These are phyloP conservation scores for Sporobolomyces pararoseus DNA, from an alignment of 768 basidiomycete genomes.

Conservation along the genomic window DNA sequence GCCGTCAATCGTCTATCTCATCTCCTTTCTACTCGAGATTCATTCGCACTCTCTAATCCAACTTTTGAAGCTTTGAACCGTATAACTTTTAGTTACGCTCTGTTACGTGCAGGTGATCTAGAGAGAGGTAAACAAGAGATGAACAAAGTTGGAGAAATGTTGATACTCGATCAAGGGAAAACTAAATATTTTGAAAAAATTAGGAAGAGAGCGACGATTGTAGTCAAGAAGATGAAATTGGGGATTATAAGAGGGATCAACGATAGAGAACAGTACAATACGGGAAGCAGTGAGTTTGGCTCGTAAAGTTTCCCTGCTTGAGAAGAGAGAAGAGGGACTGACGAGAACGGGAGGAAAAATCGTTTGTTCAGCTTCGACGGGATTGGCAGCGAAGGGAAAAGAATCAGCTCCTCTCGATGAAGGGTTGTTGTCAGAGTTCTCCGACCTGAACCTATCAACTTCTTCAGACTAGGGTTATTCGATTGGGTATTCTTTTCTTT, in stretches of 20 bases:
- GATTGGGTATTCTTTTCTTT: too few relatives aligned
- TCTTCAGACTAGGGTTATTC: too few relatives aligned
- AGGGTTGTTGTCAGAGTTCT: background rate
- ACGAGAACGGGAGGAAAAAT: background rate
- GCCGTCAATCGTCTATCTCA: background rate
- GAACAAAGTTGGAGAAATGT: background rate
- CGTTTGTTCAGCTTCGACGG: too few relatives aligned
- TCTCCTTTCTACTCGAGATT: background rate
- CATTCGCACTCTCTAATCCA: background rate
- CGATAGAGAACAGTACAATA: background rate
- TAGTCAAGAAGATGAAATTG: background rate
- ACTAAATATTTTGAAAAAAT: background rate
- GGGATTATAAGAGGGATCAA: background rate
- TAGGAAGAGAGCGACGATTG: background rate
- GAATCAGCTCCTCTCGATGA: background rate
- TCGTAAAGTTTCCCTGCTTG: background rate
- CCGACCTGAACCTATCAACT: background rate
- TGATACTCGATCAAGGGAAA: background rate
- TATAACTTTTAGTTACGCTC: background rate
- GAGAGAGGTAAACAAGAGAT: background rate
- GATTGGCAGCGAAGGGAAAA: too few relatives aligned
- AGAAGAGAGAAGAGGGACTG: background rate
- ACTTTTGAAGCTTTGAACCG: conserved; percentile 2
- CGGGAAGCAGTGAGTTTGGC: background rate
- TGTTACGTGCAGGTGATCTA: background rate